Percentiles rank a stretch among this genome's conserved stretches.
Conservation (phyloP, 305 asterid species). For the Fraxinus ornus region DNA sequence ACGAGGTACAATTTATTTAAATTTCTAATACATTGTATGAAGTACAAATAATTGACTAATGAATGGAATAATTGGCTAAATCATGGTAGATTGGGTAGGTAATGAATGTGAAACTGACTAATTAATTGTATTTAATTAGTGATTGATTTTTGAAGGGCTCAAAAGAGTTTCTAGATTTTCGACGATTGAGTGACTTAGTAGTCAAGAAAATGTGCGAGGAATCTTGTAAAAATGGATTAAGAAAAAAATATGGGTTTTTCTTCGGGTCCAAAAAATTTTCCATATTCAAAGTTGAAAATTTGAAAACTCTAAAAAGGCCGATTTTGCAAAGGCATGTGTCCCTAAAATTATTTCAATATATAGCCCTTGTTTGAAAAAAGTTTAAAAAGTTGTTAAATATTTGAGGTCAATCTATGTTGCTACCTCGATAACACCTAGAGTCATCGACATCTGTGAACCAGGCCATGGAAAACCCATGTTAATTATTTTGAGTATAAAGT, state of each 20-base stretch:
- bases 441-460: background rate
- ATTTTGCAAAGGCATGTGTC: too few species aligned
- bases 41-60: background rate
- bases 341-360: too few species aligned
- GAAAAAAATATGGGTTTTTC: too few species aligned
- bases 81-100: background rate
- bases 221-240: background rate
- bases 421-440: background rate
- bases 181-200: background rate
- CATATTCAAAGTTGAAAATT: background rate
- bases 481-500: too few species aligned
- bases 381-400: too few species aligned
- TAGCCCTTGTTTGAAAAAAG: too few species aligned
- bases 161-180: background rate
- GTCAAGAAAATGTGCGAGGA: background rate
- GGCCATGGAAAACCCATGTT: background rate
- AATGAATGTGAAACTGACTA: background rate
- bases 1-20: constrained; percentile 7
- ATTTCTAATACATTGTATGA: constrained; percentile 17
- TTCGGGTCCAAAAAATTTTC: background rate
- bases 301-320: background rate
- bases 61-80: background rate
- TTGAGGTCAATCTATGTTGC: too few species aligned
- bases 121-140: background rate
- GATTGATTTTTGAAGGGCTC: background rate